Conservation (phyloP, 331 rosid species). For the Malus hybrid region DNA sequence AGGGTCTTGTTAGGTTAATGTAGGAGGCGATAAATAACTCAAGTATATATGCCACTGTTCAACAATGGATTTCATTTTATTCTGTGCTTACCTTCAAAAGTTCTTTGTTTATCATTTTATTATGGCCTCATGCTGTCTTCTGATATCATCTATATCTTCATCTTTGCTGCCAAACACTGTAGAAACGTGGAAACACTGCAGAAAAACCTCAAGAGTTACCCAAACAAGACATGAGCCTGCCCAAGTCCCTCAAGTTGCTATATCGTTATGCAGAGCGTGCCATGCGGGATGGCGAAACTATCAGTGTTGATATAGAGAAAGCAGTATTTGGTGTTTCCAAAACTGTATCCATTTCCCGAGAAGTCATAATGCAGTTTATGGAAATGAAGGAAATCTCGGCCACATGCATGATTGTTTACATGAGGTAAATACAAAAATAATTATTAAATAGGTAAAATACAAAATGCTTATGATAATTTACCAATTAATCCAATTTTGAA, state of each 20-base stretch:
- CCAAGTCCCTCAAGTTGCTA: slow-evolving; percentile 7
- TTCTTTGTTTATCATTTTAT: not conserved
- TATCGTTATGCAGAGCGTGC: slow-evolving; percentile 7
- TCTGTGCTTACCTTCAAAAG: not conserved
- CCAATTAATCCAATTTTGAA: not conserved
- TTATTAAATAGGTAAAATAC: not conserved
- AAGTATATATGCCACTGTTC: not conserved
- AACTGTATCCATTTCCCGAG: not conserved
- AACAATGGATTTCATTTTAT: not conserved
- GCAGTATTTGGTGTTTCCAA: slow-evolving; percentile 6
- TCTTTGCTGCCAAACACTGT: not conserved
- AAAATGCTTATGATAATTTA: not conserved
- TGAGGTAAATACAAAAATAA: not conserved
- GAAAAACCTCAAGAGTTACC: not conserved
- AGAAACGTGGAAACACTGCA: not conserved
- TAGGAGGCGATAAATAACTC: not conserved
- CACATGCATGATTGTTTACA: slow-evolving; percentile 7
- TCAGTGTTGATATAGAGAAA: slow-evolving; percentile 1
- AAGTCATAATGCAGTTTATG: slow-evolving; percentile 8
- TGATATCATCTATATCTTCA: not conserved
- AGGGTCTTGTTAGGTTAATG: not conserved
- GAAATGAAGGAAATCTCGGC: slow-evolving; percentile 12
- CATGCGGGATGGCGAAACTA: not conserved
- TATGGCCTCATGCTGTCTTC: not conserved
- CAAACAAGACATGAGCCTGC: slow-evolving; percentile 3